Evolutionary conservation across 306 rosid species (phyloP).

Genomic region (Prunus mongolica): DNA sequence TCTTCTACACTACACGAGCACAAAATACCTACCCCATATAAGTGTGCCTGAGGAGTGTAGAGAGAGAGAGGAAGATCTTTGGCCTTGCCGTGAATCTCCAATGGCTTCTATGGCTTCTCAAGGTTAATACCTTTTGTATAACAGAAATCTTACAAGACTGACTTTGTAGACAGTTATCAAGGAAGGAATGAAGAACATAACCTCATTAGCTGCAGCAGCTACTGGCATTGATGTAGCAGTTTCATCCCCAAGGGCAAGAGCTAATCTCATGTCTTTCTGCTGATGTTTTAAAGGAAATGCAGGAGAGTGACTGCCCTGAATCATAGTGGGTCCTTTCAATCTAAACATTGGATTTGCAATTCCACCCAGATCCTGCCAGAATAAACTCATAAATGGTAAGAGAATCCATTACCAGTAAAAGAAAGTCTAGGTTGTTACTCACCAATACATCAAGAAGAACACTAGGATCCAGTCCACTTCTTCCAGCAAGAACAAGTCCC

Average conservation of each 20-base stretch:
- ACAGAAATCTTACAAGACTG: background rate
- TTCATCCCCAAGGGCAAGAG: constrained; percentile 82
- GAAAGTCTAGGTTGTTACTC: constrained; percentile 13
- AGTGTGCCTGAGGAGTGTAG: too few relatives aligned
- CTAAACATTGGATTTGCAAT: constrained; percentile 70
- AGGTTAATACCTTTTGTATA: too few relatives aligned
- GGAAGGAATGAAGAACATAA: constrained; percentile 9
- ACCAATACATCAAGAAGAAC: constrained; percentile 82
- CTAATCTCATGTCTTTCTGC: constrained; percentile 91
- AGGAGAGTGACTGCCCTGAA: constrained; percentile 56
- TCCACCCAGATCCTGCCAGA: constrained; percentile 66
- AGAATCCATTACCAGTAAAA: constrained; percentile 11
- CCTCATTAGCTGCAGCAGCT: constrained; percentile 91
- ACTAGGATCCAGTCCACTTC: constrained; percentile 62
- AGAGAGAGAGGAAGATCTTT: too few relatives aligned
- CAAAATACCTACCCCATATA: too few relatives aligned
- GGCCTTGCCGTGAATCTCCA: too few relatives aligned
- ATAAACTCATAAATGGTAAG: constrained; percentile 10
- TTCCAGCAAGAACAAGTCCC: constrained; percentile 66
- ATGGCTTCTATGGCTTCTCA: too few relatives aligned
- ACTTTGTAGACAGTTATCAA: background rate
- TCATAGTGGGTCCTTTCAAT: constrained; percentile 76
- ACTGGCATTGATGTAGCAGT: constrained; percentile 71
- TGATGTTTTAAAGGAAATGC: constrained; percentile 91
- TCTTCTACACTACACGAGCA: too few relatives aligned